Evolutionary conservation across 2,329 filamentous ascomycete species (phyloP).

Genomic region (Pseudogymnoascus sp.): DNA sequence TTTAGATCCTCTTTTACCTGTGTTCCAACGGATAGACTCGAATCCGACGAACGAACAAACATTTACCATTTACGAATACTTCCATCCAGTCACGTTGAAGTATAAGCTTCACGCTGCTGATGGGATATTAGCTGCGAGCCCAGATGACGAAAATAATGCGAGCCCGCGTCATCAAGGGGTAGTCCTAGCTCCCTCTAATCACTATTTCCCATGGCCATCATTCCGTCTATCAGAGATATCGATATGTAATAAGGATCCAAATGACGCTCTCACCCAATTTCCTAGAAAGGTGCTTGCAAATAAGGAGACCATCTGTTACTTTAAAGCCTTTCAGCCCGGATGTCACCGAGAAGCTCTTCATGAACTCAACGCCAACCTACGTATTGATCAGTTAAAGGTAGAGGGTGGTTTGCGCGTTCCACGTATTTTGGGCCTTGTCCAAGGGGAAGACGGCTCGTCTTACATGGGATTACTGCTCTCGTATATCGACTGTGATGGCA

Average conservation of each 20-base stretch:
- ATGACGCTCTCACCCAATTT: conserved; percentile 14
- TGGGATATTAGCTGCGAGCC: conserved; percentile 12
- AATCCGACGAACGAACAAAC: conserved; percentile 13
- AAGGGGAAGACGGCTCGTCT: conserved; percentile 13
- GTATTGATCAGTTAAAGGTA: conserved; percentile 14
- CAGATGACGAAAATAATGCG: not conserved
- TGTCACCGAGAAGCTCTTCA: conserved; percentile 13
- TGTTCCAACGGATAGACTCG: conserved; percentile 15
- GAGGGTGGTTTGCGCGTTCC: conserved; percentile 15
- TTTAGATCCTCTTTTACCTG: conserved; percentile 13
- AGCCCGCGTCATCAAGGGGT: conserved; percentile 10
- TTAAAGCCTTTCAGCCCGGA: conserved; percentile 12
- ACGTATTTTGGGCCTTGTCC: conserved; percentile 15
- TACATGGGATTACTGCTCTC: conserved; percentile 18
- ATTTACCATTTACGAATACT: conserved; percentile 16
- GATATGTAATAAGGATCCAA: conserved; percentile 12
- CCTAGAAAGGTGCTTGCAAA: conserved; percentile 14
- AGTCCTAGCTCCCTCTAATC: conserved; percentile 7
- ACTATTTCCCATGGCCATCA: conserved; percentile 14
- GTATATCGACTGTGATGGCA: conserved; percentile 17
- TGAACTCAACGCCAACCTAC: conserved; percentile 15
- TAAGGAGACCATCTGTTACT: conserved; percentile 14
- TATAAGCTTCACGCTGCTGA: conserved; percentile 13
- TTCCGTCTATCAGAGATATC: conserved; percentile 12
- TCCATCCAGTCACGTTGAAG: conserved; percentile 13